Evolutionary conservation across 2,329 filamentous ascomycete species (phyloP), one percentile per base, ranked within the genome.

Genomic region (Achaetomium macrosporum): DNA sequence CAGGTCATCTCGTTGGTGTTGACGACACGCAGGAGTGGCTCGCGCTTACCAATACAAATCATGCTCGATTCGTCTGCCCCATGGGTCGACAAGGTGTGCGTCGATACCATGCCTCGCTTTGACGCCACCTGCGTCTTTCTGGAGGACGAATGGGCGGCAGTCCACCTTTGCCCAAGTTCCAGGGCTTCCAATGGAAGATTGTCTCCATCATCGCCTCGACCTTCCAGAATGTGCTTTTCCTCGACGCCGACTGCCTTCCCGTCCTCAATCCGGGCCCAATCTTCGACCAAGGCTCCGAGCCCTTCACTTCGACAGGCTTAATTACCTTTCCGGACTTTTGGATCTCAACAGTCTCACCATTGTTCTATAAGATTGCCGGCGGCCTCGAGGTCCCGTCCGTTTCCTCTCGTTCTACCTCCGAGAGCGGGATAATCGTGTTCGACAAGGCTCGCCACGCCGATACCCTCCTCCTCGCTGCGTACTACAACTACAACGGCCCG

Each of bases 261-360:
- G 53, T 70, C 31, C 57, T 58, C 53, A 65, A 64, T 45, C 67
- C 68, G 0, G 65, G 69, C 12, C 54, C 64, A 3, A 64, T 83
- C 13, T 77, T 83, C 57, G 65, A 43, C n/a, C 43, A 25, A 0
- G 48, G 71, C 16, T 66, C 69, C 2, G 73, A 78, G 37, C 76
- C 77, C 0, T 83, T 76, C 63, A 69, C 59, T 6, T 73, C 74
- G 2, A 72, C 70, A 1, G 80, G 80, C 13, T 66, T 82, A 47
- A 69, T 83, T 13, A 73, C 75, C n/a, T 83, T 78, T 78, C 79
- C 79, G 15, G 80, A 83, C 61, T 79, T 73, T 60, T 78, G 74
- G 72, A 67, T 68, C 20, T 65, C 69, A 5, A 72, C 71, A 0
- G 64, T 67, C 3, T 74, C 73, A 1, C 68, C 69, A 0, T 61